Percentiles rank a stretch among this genome's conserved stretches.
phyloP scores from a whole-genome alignment of 1,139 yeast species.

The Saccharomyces hybrid region DNA sequence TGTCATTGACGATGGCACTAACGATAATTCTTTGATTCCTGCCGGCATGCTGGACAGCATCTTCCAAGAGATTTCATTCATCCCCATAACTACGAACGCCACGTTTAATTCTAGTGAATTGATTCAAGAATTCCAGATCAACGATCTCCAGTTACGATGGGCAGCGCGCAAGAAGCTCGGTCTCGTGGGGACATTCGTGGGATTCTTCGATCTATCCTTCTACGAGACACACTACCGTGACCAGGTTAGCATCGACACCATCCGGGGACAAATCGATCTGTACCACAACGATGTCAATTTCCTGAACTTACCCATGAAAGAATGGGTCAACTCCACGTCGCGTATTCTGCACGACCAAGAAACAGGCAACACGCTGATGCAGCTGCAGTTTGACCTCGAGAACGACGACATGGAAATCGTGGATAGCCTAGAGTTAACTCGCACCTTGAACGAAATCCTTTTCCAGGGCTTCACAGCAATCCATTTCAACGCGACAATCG shows the following conservation, averaged over 20 bases:
- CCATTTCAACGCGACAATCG: conserved; percentile 17
- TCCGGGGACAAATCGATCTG: conserved; percentile 31
- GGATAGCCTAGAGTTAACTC: conserved; percentile 31
- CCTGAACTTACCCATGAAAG: conserved; percentile 31
- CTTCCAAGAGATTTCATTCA: not conserved
- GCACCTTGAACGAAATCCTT: conserved; percentile 34
- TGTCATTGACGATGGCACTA: not conserved
- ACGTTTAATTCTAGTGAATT: conserved; percentile 20
- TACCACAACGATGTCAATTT: conserved; percentile 31
- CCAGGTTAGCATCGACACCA: conserved; percentile 10
- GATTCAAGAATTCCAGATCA: conserved; percentile 31
- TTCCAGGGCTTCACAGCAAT: conserved; percentile 30
- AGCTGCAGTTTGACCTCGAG: conserved; percentile 28
- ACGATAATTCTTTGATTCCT: conserved; percentile 5
- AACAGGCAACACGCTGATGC: conserved; percentile 14
- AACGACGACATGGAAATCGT: conserved; percentile 32
- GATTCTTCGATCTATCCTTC: conserved; percentile 25
- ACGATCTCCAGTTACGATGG: conserved; percentile 29
- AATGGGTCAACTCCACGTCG: conserved; percentile 35
- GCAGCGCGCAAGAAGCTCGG: conserved; percentile 27
- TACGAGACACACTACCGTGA: conserved; percentile 16
- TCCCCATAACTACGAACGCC: conserved; percentile 9
- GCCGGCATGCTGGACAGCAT: conserved; percentile 15
- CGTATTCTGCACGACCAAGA: conserved; percentile 19
- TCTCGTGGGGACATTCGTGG: conserved; percentile 26